Evolutionary conservation across 805 yeast genomes (phyloP), one percentile per base, ranked within the genome.

Genomic region (Wickerhamiella alocasiicola): DNA sequence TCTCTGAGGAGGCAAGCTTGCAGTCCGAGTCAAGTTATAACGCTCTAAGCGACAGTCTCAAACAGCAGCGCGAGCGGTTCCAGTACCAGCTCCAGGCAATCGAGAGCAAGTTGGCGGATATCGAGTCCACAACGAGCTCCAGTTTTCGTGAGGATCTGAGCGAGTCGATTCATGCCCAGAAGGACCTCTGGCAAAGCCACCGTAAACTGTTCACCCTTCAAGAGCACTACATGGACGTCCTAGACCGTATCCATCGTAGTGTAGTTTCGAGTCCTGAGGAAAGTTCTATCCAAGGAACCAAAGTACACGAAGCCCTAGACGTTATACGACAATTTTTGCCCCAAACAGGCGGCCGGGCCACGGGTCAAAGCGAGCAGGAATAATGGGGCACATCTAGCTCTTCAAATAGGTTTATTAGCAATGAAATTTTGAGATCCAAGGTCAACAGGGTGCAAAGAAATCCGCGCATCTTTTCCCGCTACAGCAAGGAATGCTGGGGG

Each of bases 401-500:
- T n/a, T n/a, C n/a, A n/a, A n/a, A n/a, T n/a, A n/a, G n/a, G n/a
- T n/a, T n/a, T n/a, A n/a, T n/a, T n/a, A n/a, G n/a, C n/a, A n/a
- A n/a, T n/a, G n/a, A n/a, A n/a, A n/a, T n/a, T n/a, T n/a, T n/a
- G n/a, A n/a, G 13, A 9, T 28, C 15, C 16, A 16, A 15, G 16
- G 39, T 34, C n/a, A 41, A n/a, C 51, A 7, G 26, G 49, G 51
- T 65, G 69, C 9, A 71, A 54, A 9, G 61, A 62, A 2, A 75
- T 60, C 2, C 73, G 60, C 2, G 79, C 78, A 46, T 75, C 78
- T 37, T 69, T 71, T 35, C 69, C 74, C 0, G 74, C 80, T 1
- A 66, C 64, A 4, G 72, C 67, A 1, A 72, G 46, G 51, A 66
- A 46, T 3, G 46, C 43, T 1, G 44, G 26, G 7, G 55, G 53